Evolutionary conservation across 2,329 filamentous ascomycete genomes (phyloP), one percentile per base, ranked within the genome.

Genomic region (Fusarium begoniae): DNA sequence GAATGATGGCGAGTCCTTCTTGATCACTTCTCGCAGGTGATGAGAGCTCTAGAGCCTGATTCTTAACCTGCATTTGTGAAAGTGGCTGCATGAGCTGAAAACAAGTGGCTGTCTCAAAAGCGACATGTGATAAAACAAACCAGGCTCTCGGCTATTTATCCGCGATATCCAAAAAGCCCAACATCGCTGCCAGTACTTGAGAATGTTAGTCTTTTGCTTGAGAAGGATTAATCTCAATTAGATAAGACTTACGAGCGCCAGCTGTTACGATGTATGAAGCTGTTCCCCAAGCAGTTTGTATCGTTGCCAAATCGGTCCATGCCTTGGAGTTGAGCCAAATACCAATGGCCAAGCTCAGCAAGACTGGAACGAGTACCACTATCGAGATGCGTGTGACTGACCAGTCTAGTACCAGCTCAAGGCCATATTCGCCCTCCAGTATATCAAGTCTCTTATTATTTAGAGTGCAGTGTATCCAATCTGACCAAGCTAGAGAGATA

Each of bases 21-120:
- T 6, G 4, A 30, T 7, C 4, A n/a, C 2, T 43, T 5, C 3
- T 12, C 6, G 6, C 4, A 12, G 4, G 8, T 24, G 37, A 12
- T 11, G 12, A 18, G 24, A 8, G 4, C 0, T 8, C 26, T 5
- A 1, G 10, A 18, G n/a, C 45, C 45, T 40, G 48, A n/a, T 35
- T 17, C 0, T 7, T 4, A 28, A 10, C 0, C 7, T 24, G 17
- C 14, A 13, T 0, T 32, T n/a, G 0, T 8, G 18, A 24, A 53
- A 32, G 35, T 60, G 45, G 44, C 35, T 41, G 26, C 45, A 26
- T 41, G 12, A 60, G 57, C 45, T 60, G 26, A 32, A 32, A 41
- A 20, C 13, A 32, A 24, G 9, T 32, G 35, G 22, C 20, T 41
- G 51, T 13, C 6, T 11, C 2, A 10, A 22, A 48, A 10, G 5